A percentile compares a stretch with the other conserved stretches of the same genome.
Conservation (phyloP, 148 eudicot species). For the Nepenthes mirabilis region DNA sequence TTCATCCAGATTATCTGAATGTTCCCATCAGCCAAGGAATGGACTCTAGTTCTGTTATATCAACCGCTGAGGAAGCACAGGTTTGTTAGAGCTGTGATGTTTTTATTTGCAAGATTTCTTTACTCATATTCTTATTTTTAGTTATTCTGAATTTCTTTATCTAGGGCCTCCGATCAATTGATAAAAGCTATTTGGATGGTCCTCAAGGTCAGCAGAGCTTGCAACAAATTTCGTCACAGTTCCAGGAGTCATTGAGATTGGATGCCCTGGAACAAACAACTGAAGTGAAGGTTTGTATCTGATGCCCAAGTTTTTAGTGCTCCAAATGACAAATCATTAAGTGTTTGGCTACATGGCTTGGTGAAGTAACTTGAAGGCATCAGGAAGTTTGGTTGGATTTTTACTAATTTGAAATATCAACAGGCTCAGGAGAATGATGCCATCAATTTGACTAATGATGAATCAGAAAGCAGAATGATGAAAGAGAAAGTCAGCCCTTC, state of each 20-base stretch:
- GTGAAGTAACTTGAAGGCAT: no score
- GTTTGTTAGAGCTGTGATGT: conserved; percentile 15
- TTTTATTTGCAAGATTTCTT: background rate
- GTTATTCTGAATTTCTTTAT: background rate
- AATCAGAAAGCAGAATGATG: conserved; percentile 24
- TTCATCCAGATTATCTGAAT: conserved; percentile 40
- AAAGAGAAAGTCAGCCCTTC: conserved; percentile 29
- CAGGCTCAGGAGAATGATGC: conserved; percentile 31
- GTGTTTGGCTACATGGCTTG: no score
- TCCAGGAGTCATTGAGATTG: conserved; percentile 52
- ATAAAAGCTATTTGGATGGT: conserved; percentile 25
- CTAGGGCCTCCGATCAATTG: conserved; percentile 38
- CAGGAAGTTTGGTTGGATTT: background rate
- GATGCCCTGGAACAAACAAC: conserved; percentile 26
- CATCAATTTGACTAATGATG: conserved; percentile 18
- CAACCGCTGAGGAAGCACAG: conserved; percentile 36
- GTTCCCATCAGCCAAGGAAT: conserved; percentile 23
- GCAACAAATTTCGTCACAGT: conserved; percentile 75
- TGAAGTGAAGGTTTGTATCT: conserved; percentile 43
- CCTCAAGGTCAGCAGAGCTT: conserved; percentile 45
- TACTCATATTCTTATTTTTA: background rate
- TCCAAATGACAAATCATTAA: background rate
- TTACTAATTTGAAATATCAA: background rate
- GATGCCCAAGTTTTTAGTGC: background rate
- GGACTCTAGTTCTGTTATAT: conserved; percentile 27